Conservation (phyloP, 2,329 filamentous ascomycete species). For the Calonectria pseudoturangicola region DNA sequence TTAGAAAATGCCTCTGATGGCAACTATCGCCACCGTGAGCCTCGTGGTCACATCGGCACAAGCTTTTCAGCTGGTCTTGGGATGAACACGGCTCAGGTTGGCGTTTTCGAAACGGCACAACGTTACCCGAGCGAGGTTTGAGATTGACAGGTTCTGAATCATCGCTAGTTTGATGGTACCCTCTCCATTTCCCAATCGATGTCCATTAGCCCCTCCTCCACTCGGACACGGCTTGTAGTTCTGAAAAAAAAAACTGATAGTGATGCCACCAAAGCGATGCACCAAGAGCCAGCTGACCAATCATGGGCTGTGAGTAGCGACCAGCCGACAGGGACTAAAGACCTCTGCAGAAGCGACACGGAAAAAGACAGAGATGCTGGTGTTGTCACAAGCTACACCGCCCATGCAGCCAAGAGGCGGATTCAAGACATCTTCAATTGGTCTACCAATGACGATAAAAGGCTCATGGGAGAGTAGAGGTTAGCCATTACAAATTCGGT, state of each 20-base stretch:
- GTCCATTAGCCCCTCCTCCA: conserved; percentile 3
- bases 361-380: not conserved
- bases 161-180: not conserved
- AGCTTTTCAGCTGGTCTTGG: not conserved
- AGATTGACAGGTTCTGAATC: not conserved
- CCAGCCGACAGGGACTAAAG: conserved; percentile 7
- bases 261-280: conserved; percentile 19
- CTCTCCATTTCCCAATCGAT: conserved; percentile 6
- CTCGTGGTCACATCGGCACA: not conserved
- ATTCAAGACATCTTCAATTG: conserved; percentile 31
- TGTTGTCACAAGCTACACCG: conserved; percentile 39
- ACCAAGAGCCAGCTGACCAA: conserved; percentile 11
- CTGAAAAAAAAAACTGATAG: not conserved
- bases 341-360: conserved; percentile 22
- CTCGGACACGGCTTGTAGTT: conserved; percentile 19
- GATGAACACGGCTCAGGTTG: not conserved
- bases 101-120: not conserved
- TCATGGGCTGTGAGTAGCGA: conserved; percentile 3
- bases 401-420: conserved; percentile 45
- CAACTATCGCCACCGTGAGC: not conserved
- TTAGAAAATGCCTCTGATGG: conserved; percentile 10
- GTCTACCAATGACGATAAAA: conserved; percentile 32
- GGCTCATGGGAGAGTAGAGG: not conserved
- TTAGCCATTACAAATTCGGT: not conserved
- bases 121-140: not conserved